Conservation (phyloP, 2,329 filamentous ascomycete species). For the Xylaria sp. region DNA sequence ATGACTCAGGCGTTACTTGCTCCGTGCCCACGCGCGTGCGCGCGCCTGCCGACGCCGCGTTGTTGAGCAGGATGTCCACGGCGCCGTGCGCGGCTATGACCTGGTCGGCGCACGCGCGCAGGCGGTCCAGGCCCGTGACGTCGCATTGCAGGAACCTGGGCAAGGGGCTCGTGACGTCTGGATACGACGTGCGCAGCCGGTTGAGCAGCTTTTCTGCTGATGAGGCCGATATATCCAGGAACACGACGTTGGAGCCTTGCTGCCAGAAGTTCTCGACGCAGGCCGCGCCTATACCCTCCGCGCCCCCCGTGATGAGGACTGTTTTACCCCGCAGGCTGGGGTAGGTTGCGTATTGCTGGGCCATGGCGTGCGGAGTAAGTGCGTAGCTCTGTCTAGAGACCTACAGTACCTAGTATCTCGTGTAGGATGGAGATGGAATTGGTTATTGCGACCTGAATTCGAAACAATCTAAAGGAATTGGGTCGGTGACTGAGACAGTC, state of each 20-base stretch:
- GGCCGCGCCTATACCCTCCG: constrained; percentile 59
- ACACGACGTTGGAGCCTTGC: constrained; percentile 58
- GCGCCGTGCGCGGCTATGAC: constrained; percentile 47
- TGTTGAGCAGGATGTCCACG: constrained; percentile 54
- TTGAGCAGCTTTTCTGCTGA: constrained; percentile 50
- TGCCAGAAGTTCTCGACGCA: constrained; percentile 58
- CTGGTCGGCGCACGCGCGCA: constrained; percentile 51
- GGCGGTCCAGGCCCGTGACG: constrained; percentile 52
- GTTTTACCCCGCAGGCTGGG: constrained; percentile 55
- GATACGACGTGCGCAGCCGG: constrained; percentile 40
- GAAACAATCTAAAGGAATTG: neutral
- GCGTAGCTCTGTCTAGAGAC: neutral
- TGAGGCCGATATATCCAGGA: constrained; percentile 55
- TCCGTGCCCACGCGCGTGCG: constrained; percentile 47
- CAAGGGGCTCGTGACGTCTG: constrained; percentile 30
- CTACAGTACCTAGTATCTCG: neutral
- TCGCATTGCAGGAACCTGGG: constrained; percentile 58
- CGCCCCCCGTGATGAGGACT: constrained; percentile 59
- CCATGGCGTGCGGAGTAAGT: constrained; percentile 23
- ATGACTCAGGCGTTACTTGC: constrained; percentile 55
- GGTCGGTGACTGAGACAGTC: neutral
- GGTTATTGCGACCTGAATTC: neutral
- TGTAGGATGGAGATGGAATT: neutral
- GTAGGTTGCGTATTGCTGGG: constrained; percentile 52
- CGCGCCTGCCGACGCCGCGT: constrained; percentile 48